These are phyloP conservation scores for Colletotrichum sp. DNA, from an alignment of 2,329 filamentous ascomycete genomes.

Conservation along the genomic window DNA sequence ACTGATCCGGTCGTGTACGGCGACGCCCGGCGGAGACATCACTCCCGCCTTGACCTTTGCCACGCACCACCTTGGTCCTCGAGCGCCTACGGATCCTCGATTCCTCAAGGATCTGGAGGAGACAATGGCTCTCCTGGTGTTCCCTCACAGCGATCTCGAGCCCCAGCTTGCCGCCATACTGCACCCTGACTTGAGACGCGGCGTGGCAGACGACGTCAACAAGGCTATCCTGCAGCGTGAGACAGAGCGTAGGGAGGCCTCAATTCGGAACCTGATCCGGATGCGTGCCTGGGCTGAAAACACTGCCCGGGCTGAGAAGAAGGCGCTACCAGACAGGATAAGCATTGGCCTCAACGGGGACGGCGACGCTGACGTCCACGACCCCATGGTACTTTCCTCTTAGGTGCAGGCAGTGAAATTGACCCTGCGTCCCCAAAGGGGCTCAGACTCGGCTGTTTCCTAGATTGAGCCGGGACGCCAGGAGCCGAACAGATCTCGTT, in stretches of 20 bases:
- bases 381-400: slow-evolving; percentile 20
- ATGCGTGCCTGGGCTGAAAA: slow-evolving; percentile 86
- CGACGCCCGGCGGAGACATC: slow-evolving; percentile 73
- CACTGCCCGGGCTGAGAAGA: slow-evolving; percentile 52
- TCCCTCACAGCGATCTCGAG: slow-evolving; percentile 79
- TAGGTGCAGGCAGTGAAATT: neutral
- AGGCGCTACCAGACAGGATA: slow-evolving; percentile 43
- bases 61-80: slow-evolving; percentile 83
- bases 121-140: slow-evolving; percentile 92
- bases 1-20: slow-evolving; percentile 80
- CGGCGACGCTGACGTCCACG: slow-evolving; percentile 18
- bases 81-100: slow-evolving; percentile 79
- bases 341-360: slow-evolving; percentile 42
- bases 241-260: slow-evolving; percentile 76
- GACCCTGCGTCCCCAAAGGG: neutral
- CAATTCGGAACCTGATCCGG: slow-evolving; percentile 80
- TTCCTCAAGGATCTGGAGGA: slow-evolving; percentile 89
- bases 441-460: neutral
- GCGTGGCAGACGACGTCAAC: slow-evolving; percentile 89
- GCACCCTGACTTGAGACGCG: slow-evolving; percentile 77
- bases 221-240: slow-evolving; percentile 81
- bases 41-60: slow-evolving; percentile 85
- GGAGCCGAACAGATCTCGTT: neutral
- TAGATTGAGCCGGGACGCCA: neutral
- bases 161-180: slow-evolving; percentile 78